Percentiles rank a stretch among this genome's conserved stretches.
phyloP scores from a whole-genome alignment of 2,329 filamentous ascomycete genomes.

The Teratosphaeriaceae sp. region DNA sequence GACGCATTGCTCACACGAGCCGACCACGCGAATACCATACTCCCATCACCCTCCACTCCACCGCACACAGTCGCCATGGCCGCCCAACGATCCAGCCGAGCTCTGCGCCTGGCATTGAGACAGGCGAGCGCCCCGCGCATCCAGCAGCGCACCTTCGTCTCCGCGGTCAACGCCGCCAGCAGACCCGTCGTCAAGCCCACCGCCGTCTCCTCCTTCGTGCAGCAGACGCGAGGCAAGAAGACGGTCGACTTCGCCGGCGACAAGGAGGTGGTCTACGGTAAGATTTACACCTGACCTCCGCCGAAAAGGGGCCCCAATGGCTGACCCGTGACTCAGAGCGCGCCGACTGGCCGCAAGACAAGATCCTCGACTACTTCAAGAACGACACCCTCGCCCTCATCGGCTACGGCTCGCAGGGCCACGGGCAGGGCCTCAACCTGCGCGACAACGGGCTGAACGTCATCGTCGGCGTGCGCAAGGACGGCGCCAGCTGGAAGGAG shows the following conservation, averaged over 20 bases:
- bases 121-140: conserved; percentile 46
- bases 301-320: background rate
- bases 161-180: conserved; percentile 47
- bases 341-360: conserved; percentile 96
- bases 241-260: conserved; percentile 96
- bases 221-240: conserved; percentile 84
- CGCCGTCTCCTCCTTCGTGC: conserved; percentile 44
- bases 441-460: conserved; percentile 99
- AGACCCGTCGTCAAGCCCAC: conserved; percentile 41
- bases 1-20: conserved; percentile 8
- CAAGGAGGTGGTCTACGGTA: conserved; percentile 92
- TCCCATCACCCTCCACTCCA: conserved; percentile 4
- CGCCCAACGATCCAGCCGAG: conserved; percentile 63
- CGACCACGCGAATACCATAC: conserved; percentile 5
- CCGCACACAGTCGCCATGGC: conserved; percentile 53
- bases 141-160: conserved; percentile 53
- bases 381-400: conserved; percentile 98
- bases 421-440: conserved; percentile 98
- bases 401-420: conserved; percentile 95
- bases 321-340: conserved; percentile 61
- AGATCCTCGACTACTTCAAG: conserved; percentile 99
- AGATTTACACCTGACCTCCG: no score
- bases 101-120: conserved; percentile 51
- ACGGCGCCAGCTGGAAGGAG: conserved; percentile 97
- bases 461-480: conserved; percentile 97